phyloP scores from a whole-genome alignment of 2,329 filamentous ascomycete genomes.

The Chaetothyriales sp. region DNA sequence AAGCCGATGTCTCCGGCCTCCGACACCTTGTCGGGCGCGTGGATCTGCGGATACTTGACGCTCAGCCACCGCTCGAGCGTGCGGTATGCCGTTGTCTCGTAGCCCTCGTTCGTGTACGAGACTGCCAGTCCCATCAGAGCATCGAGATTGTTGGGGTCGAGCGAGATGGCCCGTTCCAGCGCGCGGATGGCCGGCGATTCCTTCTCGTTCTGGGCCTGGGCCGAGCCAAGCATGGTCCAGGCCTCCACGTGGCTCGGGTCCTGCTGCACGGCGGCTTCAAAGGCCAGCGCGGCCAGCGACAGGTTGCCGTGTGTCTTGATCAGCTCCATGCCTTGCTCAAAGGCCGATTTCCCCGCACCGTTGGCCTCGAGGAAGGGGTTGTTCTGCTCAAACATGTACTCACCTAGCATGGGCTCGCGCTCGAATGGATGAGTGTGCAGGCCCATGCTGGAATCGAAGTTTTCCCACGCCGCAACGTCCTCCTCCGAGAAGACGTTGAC shows the following conservation, averaged over 20 bases:
- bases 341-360: slow-evolving; percentile 48
- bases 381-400: slow-evolving; percentile 89
- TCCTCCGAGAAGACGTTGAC: slow-evolving; percentile 52
- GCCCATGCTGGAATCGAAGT: slow-evolving; percentile 44
- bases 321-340: slow-evolving; percentile 83
- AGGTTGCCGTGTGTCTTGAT: slow-evolving; percentile 89
- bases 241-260: slow-evolving; percentile 77
- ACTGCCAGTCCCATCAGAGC: slow-evolving; percentile 92
- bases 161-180: slow-evolving; percentile 75
- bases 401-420: slow-evolving; percentile 61
- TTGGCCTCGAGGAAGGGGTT: slow-evolving; percentile 71
- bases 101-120: slow-evolving; percentile 96
- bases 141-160: slow-evolving; percentile 73
- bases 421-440: slow-evolving; percentile 46
- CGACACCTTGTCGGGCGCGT: slow-evolving; percentile 58
- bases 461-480: slow-evolving; percentile 68
- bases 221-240: slow-evolving; percentile 82
- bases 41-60: slow-evolving; percentile 79
- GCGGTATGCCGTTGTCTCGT: slow-evolving; percentile 90
- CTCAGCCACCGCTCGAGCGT: slow-evolving; percentile 94
- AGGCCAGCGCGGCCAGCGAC: slow-evolving; percentile 81
- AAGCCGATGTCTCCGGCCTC: slow-evolving; percentile 71
- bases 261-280: slow-evolving; percentile 89
- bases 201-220: slow-evolving; percentile 97
- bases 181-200: slow-evolving; percentile 91